Evolutionary conservation across 2,329 filamentous ascomycete species (phyloP), one percentile per base, ranked within the genome.

Genomic region (Calonectria honghensis): DNA sequence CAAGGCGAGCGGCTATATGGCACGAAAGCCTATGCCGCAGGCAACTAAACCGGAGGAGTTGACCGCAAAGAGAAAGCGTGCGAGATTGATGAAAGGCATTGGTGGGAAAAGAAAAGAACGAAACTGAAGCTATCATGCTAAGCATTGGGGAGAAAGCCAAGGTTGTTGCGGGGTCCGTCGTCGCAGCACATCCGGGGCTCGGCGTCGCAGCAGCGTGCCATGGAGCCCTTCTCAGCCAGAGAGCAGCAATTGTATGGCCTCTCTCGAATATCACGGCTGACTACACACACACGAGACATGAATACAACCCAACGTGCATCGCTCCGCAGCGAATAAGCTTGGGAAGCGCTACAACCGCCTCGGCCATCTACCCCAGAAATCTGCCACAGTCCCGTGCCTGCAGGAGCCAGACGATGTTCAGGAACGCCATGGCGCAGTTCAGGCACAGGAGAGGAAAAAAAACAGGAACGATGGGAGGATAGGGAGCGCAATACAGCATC

Each of bases 1-100:
- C 50, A 54, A 54, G 51, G 27, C 27, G 6, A 54, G 27, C 57
- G 24, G 39, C 39, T 45, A 31, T 13, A 24, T 65, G 61, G 39
- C 29, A 50, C 27, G 20, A 39, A 65, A 16, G 29, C 29, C 18
- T 29, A 50, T 45, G 61, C 27, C 41, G 29, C 18, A 5, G 41
- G 41, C 27, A 65, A 27, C 20, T 20, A 41, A 41, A 24, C 41
- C 69, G 69, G 68, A 59, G 68, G n/a, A 41, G 24, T 54, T 54
- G 48, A 68, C 69, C 39, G 54, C 57, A 74, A 74, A 18, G 27
- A 72, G 73, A 37, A 68, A 35, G 52, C 16, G 14, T 20, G 24
- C 11, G 20, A 37, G 32, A 20, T 37, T 6, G 37, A 59, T 13
- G 37, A 31, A 10, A 35, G 24, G 68, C 61, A 72, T 13, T 41